Evolutionary conservation across 768 basidiomycete genomes (phyloP).

Genomic region (Panaeolus papilionaceus): DNA sequence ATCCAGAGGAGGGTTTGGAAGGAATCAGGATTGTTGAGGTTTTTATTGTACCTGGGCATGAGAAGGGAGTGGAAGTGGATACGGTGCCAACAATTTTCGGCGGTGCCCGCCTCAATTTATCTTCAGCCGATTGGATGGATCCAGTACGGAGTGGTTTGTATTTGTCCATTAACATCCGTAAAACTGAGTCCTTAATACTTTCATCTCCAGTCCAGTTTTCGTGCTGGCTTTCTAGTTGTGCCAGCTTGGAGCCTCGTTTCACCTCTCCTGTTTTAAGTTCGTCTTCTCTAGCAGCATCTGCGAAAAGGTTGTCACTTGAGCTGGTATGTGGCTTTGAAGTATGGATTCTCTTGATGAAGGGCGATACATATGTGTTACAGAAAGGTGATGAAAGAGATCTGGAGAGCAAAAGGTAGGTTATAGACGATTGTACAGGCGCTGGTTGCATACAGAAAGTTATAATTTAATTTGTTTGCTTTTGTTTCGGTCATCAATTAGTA

Average conservation of each 20-base stretch:
- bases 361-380: not conserved
- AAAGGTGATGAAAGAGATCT: not conserved
- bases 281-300: conserved; percentile 14
- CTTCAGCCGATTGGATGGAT: conserved; percentile 63
- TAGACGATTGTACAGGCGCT: not conserved
- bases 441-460: not conserved
- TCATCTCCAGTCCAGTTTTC: conserved; percentile 86
- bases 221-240: conserved; percentile 47
- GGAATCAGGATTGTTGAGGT: no score
- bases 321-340: not conserved
- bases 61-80: conserved; percentile 23
- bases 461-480: not conserved
- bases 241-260: not conserved
- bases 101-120: conserved; percentile 57
- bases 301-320: conserved; percentile 8
- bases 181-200: conserved; percentile 66
- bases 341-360: not conserved
- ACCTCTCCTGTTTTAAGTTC: not conserved
- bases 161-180: conserved; percentile 88
- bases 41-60: conserved; percentile 12
- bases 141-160: conserved; percentile 81
- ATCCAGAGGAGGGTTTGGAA: conserved; percentile 37
- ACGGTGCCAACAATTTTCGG: conserved; percentile 18
- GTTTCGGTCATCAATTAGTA: not conserved
- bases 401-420: not conserved